Evolutionary conservation across 2,329 filamentous ascomycete genomes (phyloP).

Genomic region (Colletotrichum australisinense): DNA sequence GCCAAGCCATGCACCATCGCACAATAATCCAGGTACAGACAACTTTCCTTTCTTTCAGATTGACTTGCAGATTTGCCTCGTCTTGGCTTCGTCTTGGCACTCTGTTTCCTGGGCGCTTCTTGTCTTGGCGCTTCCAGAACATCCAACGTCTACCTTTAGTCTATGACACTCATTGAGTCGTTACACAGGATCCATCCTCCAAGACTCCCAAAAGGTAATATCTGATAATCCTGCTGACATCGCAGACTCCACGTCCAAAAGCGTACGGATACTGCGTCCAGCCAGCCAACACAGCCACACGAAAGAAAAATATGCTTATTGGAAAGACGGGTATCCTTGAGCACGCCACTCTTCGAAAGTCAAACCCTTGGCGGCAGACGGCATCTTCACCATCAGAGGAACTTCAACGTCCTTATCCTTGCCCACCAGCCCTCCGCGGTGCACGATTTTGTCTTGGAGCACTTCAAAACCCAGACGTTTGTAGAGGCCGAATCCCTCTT

Average conservation of each 20-base stretch:
- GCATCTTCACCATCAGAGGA: conserved; percentile 57
- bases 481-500: conserved; percentile 53
- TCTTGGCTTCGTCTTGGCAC: background rate
- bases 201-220: background rate
- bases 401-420: conserved; percentile 50
- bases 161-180: background rate
- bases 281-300: background rate
- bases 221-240: background rate
- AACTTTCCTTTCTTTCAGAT: conserved; percentile 10
- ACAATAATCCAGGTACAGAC: conserved; percentile 13
- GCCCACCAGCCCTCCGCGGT: conserved; percentile 48
- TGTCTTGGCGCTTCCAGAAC: background rate
- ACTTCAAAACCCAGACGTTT: conserved; percentile 56
- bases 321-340: conserved; percentile 31
- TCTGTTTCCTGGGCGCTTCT: background rate
- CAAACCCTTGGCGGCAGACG: conserved; percentile 44
- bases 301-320: background rate
- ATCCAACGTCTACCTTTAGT: background rate
- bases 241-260: background rate
- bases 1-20: conserved; percentile 15
- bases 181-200: background rate
- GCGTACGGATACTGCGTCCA: background rate
- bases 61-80: conserved; percentile 13
- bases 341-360: conserved; percentile 49
- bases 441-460: conserved; percentile 52